Conservation (phyloP, 495 filamentous ascomycete species). For the Symbiotaphrina buchneri region DNA sequence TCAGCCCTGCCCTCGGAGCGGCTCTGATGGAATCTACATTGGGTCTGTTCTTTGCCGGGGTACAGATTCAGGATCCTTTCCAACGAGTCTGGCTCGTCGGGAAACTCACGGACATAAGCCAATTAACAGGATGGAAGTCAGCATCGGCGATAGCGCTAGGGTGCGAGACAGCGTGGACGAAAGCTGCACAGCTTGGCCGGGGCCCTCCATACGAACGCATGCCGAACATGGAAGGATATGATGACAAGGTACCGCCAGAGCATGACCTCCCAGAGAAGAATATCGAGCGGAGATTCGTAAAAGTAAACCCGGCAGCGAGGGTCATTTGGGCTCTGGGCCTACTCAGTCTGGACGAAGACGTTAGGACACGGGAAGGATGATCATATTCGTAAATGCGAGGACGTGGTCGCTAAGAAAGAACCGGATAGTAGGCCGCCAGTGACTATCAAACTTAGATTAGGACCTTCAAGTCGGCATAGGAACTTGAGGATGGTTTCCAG, state of each 20-base stretch:
- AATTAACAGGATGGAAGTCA: constrained; percentile 71
- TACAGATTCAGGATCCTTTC: constrained; percentile 48
- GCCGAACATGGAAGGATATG: constrained; percentile 12
- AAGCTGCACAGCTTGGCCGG: constrained; percentile 40
- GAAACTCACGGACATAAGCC: constrained; percentile 49
- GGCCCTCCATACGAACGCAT: constrained; percentile 50
- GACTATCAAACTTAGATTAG: no score
- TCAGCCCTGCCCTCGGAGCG: constrained; percentile 64
- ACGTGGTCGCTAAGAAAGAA: no score
- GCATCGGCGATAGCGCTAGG: constrained; percentile 57
- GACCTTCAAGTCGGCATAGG: no score
- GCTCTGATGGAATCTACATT: constrained; percentile 62
- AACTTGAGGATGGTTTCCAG: no score
- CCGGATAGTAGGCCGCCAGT: no score
- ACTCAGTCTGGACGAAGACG: constrained; percentile 31
- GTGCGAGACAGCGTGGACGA: constrained; percentile 66
- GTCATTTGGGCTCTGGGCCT: constrained; percentile 36
- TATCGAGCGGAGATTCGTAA: constrained; percentile 27
- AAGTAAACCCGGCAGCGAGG: constrained; percentile 16
- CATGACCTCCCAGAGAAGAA: constrained; percentile 7
- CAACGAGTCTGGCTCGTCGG: constrained; percentile 60
- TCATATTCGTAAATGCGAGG: neutral
- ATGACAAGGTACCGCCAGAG: constrained; percentile 8
- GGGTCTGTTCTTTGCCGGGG: constrained; percentile 63
- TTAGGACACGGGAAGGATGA: constrained; percentile 18